Conservation (phyloP, 257 asterid species). For the Solanum clarkiae region DNA sequence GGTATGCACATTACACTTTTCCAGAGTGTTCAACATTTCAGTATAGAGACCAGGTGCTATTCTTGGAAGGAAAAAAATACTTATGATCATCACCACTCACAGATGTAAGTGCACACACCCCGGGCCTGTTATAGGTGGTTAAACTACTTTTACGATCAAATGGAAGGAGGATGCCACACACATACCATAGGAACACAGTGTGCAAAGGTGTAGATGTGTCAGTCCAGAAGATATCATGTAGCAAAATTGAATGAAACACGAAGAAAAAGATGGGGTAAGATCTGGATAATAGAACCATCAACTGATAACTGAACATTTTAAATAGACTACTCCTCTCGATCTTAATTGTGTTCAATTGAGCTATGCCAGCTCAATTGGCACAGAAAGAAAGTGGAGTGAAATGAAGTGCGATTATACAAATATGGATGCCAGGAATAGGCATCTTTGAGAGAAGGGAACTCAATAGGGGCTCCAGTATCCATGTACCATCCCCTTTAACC, state of each 20-base stretch:
- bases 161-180: not conserved
- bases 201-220: not conserved
- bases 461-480: not conserved
- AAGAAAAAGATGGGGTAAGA: not conserved
- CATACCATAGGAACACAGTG: not conserved
- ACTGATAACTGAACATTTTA: not conserved
- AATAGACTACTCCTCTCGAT: not conserved
- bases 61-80: not conserved
- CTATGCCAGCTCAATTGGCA: not conserved
- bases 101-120: not conserved
- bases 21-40: not conserved
- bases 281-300: not conserved
- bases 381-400: not conserved
- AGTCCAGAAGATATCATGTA: not conserved
- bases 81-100: not conserved
- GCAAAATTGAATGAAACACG: not conserved
- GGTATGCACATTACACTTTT: not conserved
- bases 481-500: not conserved
- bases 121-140: not conserved
- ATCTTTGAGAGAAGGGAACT: not conserved
- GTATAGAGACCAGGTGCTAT: not conserved
- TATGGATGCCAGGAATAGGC: not conserved
- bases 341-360: not conserved
- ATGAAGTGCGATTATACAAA: not conserved
- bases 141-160: not conserved